phyloP scores from a whole-genome alignment of 2,329 filamentous ascomycete genomes.

The Fusarium dlaminii region DNA sequence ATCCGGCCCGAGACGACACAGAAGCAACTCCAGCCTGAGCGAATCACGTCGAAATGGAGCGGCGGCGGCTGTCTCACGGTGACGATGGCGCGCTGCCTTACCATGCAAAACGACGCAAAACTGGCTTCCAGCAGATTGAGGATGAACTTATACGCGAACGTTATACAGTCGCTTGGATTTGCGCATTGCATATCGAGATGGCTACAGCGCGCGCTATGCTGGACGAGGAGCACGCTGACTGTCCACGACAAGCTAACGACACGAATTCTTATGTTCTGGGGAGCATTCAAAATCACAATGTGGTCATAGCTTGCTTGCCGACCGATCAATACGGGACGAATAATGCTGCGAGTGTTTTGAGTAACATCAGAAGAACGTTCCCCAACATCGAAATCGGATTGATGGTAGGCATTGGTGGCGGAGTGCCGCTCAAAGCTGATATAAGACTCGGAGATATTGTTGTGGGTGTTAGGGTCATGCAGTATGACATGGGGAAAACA shows the following conservation, averaged over 20 bases:
- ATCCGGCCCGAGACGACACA: rapidly evolving
- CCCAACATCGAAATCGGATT: constrained; percentile 29
- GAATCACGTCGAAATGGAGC: background rate
- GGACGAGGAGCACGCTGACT: constrained; percentile 33
- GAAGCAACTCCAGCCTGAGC: rapidly evolving
- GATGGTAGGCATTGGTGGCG: constrained; percentile 43
- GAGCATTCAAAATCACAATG: constrained; percentile 25
- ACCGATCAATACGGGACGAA: constrained; percentile 20
- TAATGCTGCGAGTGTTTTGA: constrained; percentile 38
- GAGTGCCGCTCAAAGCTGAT: constrained; percentile 21
- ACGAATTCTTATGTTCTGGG: constrained; percentile 32
- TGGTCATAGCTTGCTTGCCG: constrained; percentile 42
- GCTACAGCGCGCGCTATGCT: constrained; percentile 41
- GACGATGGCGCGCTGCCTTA: background rate
- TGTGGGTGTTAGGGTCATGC: constrained; percentile 38
- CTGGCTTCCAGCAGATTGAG: rapidly evolving
- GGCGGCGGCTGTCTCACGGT: background rate
- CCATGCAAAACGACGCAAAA: background rate
- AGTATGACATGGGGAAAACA: constrained; percentile 39
- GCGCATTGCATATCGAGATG: constrained; percentile 39
- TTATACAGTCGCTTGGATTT: constrained; percentile 47
- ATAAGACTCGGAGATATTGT: constrained; percentile 42
- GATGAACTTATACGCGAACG: rapidly evolving
- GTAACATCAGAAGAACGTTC: constrained; percentile 52
- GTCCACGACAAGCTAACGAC: constrained; percentile 14